Evolutionary conservation across 495 filamentous ascomycete species (phyloP).

Genomic region (Lophiostoma macrostomum): DNA sequence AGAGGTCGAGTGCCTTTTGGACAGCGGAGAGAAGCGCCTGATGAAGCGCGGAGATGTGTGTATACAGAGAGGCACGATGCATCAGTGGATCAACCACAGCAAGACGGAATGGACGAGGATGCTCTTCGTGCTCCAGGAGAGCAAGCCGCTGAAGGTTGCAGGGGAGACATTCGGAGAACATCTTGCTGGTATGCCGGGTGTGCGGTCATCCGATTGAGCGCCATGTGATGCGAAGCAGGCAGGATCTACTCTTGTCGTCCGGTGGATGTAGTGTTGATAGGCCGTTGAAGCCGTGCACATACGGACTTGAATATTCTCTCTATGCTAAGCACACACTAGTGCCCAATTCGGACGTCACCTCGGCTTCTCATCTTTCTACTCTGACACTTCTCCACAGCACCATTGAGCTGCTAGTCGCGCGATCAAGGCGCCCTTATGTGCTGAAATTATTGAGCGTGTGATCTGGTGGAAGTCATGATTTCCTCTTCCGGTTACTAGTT

Average conservation of each 20-base stretch:
- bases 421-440: background rate
- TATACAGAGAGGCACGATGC: conserved; percentile 65
- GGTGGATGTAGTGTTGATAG: too few relatives aligned
- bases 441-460: background rate
- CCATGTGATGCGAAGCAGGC: too few relatives aligned
- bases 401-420: too few relatives aligned
- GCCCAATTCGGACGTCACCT: background rate
- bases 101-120: conserved; percentile 41
- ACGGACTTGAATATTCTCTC: too few relatives aligned
- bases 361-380: background rate
- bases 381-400: too few relatives aligned
- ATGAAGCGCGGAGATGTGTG: conserved; percentile 62
- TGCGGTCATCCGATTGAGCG: conserved; percentile 21
- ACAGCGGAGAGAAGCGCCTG: conserved; percentile 53
- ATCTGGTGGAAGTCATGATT: background rate
- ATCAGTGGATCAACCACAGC: conserved; percentile 63
- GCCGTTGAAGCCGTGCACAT: too few relatives aligned
- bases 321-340: too few relatives aligned
- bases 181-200: conserved; percentile 25
- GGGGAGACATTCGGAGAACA: conserved; percentile 34
- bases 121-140: conserved; percentile 33
- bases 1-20: conserved; percentile 59
- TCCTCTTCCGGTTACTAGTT: background rate
- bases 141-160: conserved; percentile 31
- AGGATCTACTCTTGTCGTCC: too few relatives aligned